A percentile compares a stretch with the other conserved stretches of the same genome.
These are phyloP conservation scores for Clavispora vitiphila DNA, from an alignment of 805 yeast species.

Conservation along the genomic window DNA sequence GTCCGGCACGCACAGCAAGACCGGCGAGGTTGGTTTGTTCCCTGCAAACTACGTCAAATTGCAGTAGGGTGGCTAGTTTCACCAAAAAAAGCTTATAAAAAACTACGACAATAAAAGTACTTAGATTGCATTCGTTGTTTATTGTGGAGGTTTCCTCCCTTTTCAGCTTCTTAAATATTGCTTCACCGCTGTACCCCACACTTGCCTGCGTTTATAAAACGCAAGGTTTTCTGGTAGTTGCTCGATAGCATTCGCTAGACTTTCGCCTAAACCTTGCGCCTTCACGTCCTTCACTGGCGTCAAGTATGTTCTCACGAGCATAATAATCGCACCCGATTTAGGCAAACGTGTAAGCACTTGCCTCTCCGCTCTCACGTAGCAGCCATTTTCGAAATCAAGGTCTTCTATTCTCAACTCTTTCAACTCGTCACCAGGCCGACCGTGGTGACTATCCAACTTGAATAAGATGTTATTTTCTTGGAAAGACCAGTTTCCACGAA, in stretches of 20 bases:
- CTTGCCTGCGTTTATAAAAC: slow-evolving; percentile 29
- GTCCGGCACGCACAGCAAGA: slow-evolving; percentile 66
- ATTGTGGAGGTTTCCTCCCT: not conserved
- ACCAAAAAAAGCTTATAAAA: not conserved
- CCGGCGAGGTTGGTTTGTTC: slow-evolving; percentile 79
- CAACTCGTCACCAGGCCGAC: slow-evolving; percentile 29
- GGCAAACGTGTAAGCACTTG: slow-evolving; percentile 35
- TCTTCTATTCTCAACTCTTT: slow-evolving; percentile 30
- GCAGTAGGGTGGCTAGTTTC: slow-evolving; percentile 9
- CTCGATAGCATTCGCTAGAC: slow-evolving; percentile 30
- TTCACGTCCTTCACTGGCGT: slow-evolving; percentile 27
- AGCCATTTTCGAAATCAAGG: slow-evolving; percentile 30
- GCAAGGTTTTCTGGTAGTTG: slow-evolving; percentile 35
- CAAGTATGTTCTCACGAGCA: slow-evolving; percentile 35
- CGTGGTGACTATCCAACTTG: slow-evolving; percentile 43
- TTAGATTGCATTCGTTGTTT: too few species aligned
- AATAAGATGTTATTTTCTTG: slow-evolving; percentile 54
- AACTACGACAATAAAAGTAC: not conserved
- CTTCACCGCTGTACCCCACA: slow-evolving; percentile 35
- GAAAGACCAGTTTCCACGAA: slow-evolving; percentile 65
- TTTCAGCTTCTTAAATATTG: not conserved
- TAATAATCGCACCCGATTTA: slow-evolving; percentile 27
- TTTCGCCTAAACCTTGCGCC: slow-evolving; percentile 28
- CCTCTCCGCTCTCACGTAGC: slow-evolving; percentile 33
- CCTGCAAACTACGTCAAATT: slow-evolving; percentile 80